Evolutionary conservation across 805 yeast genomes (phyloP).

Genomic region (Metschnikowia amazonensis): DNA sequence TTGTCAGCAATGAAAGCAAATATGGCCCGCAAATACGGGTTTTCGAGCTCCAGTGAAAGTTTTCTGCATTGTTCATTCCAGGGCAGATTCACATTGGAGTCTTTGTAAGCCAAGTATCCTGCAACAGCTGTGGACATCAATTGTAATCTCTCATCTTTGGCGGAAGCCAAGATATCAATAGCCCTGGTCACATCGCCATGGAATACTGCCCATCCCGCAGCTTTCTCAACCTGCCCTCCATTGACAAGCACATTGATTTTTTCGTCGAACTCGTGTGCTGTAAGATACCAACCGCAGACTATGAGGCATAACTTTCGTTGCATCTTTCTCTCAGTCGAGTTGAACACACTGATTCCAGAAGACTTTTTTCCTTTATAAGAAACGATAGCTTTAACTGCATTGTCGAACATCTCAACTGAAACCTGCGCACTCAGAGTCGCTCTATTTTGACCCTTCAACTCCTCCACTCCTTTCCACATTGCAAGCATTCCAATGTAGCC

Average conservation of each 20-base stretch:
- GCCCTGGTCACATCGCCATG: constrained; percentile 85
- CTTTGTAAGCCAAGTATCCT: constrained; percentile 58
- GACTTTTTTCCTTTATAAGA: constrained; percentile 45
- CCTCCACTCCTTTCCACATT: constrained; percentile 77
- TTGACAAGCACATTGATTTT: constrained; percentile 55
- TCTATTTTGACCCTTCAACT: constrained; percentile 44
- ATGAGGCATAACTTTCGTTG: constrained; percentile 77
- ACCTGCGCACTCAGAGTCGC: constrained; percentile 18
- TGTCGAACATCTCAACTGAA: constrained; percentile 41
- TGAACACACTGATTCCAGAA: constrained; percentile 43
- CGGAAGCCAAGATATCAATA: constrained; percentile 69
- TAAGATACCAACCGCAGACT: constrained; percentile 88
- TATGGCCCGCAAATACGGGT: constrained; percentile 86
- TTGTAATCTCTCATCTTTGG: constrained; percentile 65
- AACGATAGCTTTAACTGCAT: constrained; percentile 52
- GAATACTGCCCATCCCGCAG: constrained; percentile 97
- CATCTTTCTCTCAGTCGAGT: constrained; percentile 48
- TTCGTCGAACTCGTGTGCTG: constrained; percentile 68
- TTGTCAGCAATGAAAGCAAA: constrained; percentile 92
- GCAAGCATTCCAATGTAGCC: constrained; percentile 88
- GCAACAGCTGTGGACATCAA: constrained; percentile 93
- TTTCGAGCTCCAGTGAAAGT: constrained; percentile 81
- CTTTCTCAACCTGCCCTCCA: constrained; percentile 69
- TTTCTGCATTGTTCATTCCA: constrained; percentile 93
- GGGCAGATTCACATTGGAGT: constrained; percentile 57